Conservation (phyloP, 2,329 filamentous ascomycete genomes). For the Aspergillus glaucus region DNA sequence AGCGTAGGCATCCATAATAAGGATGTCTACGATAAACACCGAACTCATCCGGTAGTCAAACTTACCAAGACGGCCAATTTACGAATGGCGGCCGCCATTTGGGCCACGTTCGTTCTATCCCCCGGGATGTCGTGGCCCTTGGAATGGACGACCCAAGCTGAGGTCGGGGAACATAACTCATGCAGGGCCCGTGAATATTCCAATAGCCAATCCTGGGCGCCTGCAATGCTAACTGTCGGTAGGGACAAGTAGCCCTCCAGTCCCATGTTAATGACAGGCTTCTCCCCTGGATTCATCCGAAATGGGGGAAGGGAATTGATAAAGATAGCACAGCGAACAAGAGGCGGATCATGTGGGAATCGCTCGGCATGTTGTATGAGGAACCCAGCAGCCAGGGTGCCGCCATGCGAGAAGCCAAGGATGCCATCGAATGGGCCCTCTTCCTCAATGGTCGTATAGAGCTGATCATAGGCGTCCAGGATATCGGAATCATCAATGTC, state of each 20-base stretch:
- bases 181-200: slow-evolving; percentile 20
- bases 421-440: slow-evolving; percentile 28
- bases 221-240: slow-evolving; percentile 20
- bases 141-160: slow-evolving; percentile 20
- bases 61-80: slow-evolving; percentile 5
- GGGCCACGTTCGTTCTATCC: slow-evolving; percentile 18
- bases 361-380: slow-evolving; percentile 23
- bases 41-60: too few species aligned
- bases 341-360: slow-evolving; percentile 12
- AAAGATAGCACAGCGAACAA: slow-evolving; percentile 30
- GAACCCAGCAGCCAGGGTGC: slow-evolving; percentile 23
- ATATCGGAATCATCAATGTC: slow-evolving; percentile 14
- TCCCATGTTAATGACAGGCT: slow-evolving; percentile 16
- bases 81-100: slow-evolving; percentile 18
- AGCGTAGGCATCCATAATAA: too few species aligned
- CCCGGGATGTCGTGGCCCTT: slow-evolving; percentile 22
- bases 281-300: slow-evolving; percentile 18
- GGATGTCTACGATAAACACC: too few species aligned
- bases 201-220: slow-evolving; percentile 18
- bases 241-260: slow-evolving; percentile 20
- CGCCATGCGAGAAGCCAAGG: slow-evolving; percentile 32
- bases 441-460: slow-evolving; percentile 21
- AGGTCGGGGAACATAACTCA: slow-evolving; percentile 14
- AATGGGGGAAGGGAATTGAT: slow-evolving; percentile 27
- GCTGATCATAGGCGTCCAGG: slow-evolving; percentile 19